Base-by-base conservation (phyloP, 345 rosid species). In the Aquilaria sinensis region DNA sequence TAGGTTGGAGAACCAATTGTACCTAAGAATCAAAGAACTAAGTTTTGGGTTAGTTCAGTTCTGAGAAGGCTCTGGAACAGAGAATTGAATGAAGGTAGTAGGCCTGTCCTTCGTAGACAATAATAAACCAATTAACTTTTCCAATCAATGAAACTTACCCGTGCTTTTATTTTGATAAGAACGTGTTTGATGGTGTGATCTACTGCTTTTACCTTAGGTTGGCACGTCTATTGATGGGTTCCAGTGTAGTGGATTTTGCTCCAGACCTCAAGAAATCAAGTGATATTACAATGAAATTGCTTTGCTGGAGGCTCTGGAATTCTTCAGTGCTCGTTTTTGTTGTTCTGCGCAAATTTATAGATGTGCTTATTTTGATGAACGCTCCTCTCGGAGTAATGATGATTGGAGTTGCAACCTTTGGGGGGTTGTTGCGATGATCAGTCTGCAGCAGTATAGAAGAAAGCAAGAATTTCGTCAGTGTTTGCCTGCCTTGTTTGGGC, bases 141-240 rank as follows among this genome's bases (percentile, higher is more conserved):
- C 57, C 72, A 67, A 65, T 62, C 68, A 56, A 60, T 63, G 75
- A 60, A 70, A 64, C 31, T 60, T 78, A 59, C 78, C 73, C 62
- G 50, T 54, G 7, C 47, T 31, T 61, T 75, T 73, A 34, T 67
- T 56, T 67, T 67, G 10, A 75, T 77, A 47, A 75, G 82, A 70
- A 71, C 47, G 58, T 71, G 70, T 82, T 83, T 90, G 96, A 84
- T 82, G 15, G 68, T 75, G 80, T 85, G 76, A 74, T 84, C 60
- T 80, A 62, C 78, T 85, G 85, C 83, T 84, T 75, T 78, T 78
- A 83, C 89, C 57, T 71, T 80, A 85, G 95, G 89, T 84, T 70
- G 72, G 77, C 76, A 74, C 75, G n/a, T 75, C 77, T 59, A 60
- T 68, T 72, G 79, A 66, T 66, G 70, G 55, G 75, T 76, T 85